Conservation (phyloP, 1,139 yeast genomes). For the Geotrichum aggregatum region DNA sequence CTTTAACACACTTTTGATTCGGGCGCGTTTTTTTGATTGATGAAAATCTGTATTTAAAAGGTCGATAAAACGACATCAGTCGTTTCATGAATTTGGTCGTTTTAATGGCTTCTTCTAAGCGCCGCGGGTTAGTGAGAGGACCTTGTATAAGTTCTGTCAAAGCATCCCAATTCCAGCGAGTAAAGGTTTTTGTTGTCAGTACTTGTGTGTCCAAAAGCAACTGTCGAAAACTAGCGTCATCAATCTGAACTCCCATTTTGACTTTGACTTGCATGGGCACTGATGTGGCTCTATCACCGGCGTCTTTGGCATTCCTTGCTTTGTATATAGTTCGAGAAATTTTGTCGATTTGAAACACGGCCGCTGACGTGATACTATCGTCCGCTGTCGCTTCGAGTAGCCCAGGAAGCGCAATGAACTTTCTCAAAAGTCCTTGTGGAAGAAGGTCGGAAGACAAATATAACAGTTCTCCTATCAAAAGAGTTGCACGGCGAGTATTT, state of each 20-base stretch:
- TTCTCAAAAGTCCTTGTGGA: constrained; percentile 41
- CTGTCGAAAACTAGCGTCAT: constrained; percentile 65
- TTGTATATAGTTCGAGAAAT: constrained; percentile 41
- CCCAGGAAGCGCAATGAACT: constrained; percentile 35
- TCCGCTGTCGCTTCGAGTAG: constrained; percentile 29
- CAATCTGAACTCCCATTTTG: constrained; percentile 52
- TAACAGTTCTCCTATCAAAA: constrained; percentile 59
- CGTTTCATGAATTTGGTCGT: constrained; percentile 85
- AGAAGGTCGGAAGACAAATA: constrained; percentile 53
- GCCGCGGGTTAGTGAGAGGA: constrained; percentile 64
- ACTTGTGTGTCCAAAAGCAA: constrained; percentile 68
- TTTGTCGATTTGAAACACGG: constrained; percentile 47
- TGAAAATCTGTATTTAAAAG: constrained; percentile 83
- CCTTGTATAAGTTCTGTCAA: constrained; percentile 69
- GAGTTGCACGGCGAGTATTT: constrained; percentile 56
- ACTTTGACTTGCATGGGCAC: constrained; percentile 40
- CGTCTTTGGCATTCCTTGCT: constrained; percentile 7
- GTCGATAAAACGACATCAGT: constrained; percentile 79
- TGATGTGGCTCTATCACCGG: constrained; percentile 35
- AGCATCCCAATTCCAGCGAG: constrained; percentile 85
- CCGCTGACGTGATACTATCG: constrained; percentile 27
- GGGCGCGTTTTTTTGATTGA: constrained; percentile 51
- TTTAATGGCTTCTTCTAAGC: constrained; percentile 72
- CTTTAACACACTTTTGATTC: constrained; percentile 55
- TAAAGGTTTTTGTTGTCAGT: constrained; percentile 68